These are phyloP conservation scores for Phanerochaete carnosa DNA, from an alignment of 768 basidiomycete genomes.

Conservation along the genomic window DNA sequence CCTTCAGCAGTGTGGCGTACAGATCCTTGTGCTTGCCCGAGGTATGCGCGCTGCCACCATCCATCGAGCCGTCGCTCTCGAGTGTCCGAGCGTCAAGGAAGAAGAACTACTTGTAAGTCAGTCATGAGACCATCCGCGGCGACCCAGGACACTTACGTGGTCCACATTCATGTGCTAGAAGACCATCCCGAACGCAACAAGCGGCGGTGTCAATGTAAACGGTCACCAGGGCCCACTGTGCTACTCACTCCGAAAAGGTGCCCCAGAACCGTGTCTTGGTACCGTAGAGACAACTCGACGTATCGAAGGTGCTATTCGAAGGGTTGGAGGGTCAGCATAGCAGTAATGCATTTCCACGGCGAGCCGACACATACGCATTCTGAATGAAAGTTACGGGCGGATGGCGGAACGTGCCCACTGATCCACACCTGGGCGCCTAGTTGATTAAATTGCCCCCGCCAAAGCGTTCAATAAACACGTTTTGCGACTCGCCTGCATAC, in stretches of 20 bases:
- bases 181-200: background rate
- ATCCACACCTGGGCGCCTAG: constrained; percentile 40
- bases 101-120: constrained; percentile 24
- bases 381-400: constrained; percentile 74
- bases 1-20: constrained; percentile 55
- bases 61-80: background rate
- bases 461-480: constrained; percentile 12
- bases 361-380: constrained; percentile 64
- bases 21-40: constrained; percentile 34
- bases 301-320: constrained; percentile 56
- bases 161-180: constrained; percentile 81
- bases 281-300: constrained; percentile 71
- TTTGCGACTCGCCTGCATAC: constrained; percentile 60
- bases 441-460: background rate
- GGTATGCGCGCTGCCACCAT: background rate
- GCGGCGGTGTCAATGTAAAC: background rate
- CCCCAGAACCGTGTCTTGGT: constrained; percentile 85
- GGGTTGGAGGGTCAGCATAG: background rate
- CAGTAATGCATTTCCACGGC: background rate
- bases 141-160: constrained; percentile 42
- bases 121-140: background rate
- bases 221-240: background rate
- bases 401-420: constrained; percentile 85
- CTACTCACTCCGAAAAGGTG: constrained; percentile 78
- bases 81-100: constrained; percentile 26